Conservation (phyloP, 495 filamentous ascomycete species). For the Aspergillus mulundensis region DNA sequence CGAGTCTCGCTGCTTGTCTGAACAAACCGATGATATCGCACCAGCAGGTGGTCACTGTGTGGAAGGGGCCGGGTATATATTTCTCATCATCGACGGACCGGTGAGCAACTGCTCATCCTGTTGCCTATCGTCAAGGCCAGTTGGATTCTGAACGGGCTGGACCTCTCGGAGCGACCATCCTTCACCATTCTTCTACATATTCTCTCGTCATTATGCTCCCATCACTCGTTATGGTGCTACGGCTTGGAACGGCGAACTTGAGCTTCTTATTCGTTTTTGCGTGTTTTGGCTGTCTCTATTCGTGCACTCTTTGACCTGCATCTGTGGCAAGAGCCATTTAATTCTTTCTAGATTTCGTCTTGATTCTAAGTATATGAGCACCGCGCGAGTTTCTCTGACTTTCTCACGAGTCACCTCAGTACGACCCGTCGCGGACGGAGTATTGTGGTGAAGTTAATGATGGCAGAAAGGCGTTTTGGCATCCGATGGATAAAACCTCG, state of each 20-base stretch:
- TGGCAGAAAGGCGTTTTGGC: slow-evolving; percentile 18
- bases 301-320: slow-evolving; percentile 12
- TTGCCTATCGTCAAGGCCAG: slow-evolving; percentile 10
- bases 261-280: slow-evolving; percentile 20
- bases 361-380: slow-evolving; percentile 26
- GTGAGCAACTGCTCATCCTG: slow-evolving; percentile 7
- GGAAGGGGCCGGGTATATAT: slow-evolving; percentile 19
- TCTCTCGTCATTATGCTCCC: slow-evolving; percentile 14
- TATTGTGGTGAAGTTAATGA: slow-evolving; percentile 12
- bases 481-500: slow-evolving; percentile 14
- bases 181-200: slow-evolving; percentile 4
- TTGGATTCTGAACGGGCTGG: slow-evolving; percentile 16
- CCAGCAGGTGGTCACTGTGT: slow-evolving; percentile 21
- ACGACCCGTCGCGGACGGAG: slow-evolving; percentile 8
- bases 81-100: slow-evolving; percentile 20
- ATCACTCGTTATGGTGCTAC: slow-evolving; percentile 45
- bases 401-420: slow-evolving; percentile 5
- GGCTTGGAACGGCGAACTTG: slow-evolving; percentile 43
- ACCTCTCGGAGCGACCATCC: slow-evolving; percentile 18
- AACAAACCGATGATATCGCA: slow-evolving; percentile 16
- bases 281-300: slow-evolving; percentile 15
- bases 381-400: slow-evolving; percentile 7
- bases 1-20: slow-evolving; percentile 15
- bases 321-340: slow-evolving; percentile 36
- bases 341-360: slow-evolving; percentile 35